Base-by-base conservation (phyloP, 2,329 filamentous ascomycete species). In the Pestalotiopsis sp. region DNA sequence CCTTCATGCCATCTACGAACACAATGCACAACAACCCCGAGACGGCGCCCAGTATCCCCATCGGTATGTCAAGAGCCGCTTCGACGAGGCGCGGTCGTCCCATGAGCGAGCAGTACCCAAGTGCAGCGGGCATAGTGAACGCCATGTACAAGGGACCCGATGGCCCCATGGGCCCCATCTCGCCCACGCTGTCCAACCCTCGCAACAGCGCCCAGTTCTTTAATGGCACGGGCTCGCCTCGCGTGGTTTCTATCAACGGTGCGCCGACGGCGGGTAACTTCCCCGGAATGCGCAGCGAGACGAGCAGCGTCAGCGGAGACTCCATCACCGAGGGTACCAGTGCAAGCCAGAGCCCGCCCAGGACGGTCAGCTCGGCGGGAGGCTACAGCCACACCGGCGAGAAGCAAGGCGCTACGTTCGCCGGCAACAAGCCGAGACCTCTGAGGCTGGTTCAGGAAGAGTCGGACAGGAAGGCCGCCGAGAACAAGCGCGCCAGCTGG, bases 361-460 rank as follows among this genome's bases (percentile, higher is more conserved):
- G 88, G 12, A 73, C 78, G 79, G 61, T 79, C 80, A 61, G 59
- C 25, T 60, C 45, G 13, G 63, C 68, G 52, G 72, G 73, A 59
- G 70, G 66, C 12, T 68, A 71, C 36, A 82, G 85, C 70, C 80
- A 80, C 11, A 68, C 70, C 31, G 82, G 85, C 70, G 80, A 80
- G 69, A 86, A 90, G 75, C 88, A 88, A 78, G 82, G 83, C 69
- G 88, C 85, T 49, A 89, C 86, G 1, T 88, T 88, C 68, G 88
- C 87, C 3, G 89, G 89, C 59, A 91, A 91, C 76, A 96, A 96
- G 80, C 90, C 97, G 69, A 88, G 95, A 45, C 95, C 95, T 6
- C 83, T 99, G 72, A 88, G 95, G 17, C 86, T 99, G 38, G 94
- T 98, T 61, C 93, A 96, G 80, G 93, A 97, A 82, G 91, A 91